Conservation (phyloP, 768 basidiomycete species). For the Rhodosporidiobolus odoratus region DNA sequence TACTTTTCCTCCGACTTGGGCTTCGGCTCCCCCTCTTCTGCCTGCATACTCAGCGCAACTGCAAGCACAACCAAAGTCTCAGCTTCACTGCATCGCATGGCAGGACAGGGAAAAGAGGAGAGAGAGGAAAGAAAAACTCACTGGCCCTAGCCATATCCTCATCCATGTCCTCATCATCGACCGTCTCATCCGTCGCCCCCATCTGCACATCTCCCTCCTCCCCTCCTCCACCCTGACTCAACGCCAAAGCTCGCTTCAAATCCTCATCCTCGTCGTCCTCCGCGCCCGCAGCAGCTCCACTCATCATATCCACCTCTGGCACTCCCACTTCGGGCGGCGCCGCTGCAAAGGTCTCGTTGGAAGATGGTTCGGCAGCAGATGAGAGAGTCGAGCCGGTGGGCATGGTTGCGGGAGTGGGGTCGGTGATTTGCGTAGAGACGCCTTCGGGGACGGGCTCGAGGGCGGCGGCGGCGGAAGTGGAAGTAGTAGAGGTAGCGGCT, state of each 20-base stretch:
- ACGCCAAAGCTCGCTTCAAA: slow-evolving; percentile 67
- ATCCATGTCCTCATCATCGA: slow-evolving; percentile 55
- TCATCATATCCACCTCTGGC: slow-evolving; percentile 26
- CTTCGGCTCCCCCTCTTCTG: slow-evolving; percentile 52
- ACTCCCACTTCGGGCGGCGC: slow-evolving; percentile 38
- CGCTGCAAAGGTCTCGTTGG: slow-evolving; percentile 34
- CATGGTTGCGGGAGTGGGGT: slow-evolving; percentile 40
- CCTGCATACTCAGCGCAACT: slow-evolving; percentile 51
- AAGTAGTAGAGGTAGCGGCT: slow-evolving; percentile 50
- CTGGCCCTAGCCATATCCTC: slow-evolving; percentile 86
- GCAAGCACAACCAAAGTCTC: neutral
- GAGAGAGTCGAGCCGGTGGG: slow-evolving; percentile 38
- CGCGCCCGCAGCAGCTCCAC: slow-evolving; percentile 27
- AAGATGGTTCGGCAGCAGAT: slow-evolving; percentile 28
- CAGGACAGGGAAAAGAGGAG: neutral
- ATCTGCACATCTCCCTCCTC: slow-evolving; percentile 51
- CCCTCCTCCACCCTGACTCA: slow-evolving; percentile 48
- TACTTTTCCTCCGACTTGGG: slow-evolving; percentile 1
- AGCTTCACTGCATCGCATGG: neutral
- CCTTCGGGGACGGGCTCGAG: slow-evolving; percentile 48
- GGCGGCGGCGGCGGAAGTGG: slow-evolving; percentile 44
- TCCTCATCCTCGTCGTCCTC: slow-evolving; percentile 69
- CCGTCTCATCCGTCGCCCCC: slow-evolving; percentile 44
- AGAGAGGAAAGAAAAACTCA: slow-evolving; percentile 45
- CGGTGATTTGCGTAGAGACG: slow-evolving; percentile 22